Conservation (phyloP, 2,329 filamentous ascomycete species). For the Fusarium zealandicum region DNA sequence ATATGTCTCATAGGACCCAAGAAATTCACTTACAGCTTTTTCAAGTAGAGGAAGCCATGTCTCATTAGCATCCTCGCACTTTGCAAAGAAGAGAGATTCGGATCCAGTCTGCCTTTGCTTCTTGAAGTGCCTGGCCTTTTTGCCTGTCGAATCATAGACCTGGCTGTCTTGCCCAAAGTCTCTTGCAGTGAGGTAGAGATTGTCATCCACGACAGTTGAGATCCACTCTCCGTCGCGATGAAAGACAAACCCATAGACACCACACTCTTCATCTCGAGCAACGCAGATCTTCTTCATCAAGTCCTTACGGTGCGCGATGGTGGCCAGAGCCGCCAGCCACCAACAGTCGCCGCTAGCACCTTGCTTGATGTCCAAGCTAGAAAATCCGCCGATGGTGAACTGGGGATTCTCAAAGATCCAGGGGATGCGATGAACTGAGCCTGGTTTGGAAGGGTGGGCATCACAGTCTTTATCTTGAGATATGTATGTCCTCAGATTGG, state of each 20-base stretch:
- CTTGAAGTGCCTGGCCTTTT: slow-evolving; percentile 67
- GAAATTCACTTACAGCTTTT: slow-evolving; percentile 59
- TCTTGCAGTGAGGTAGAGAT: slow-evolving; percentile 48
- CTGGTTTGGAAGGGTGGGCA: slow-evolving; percentile 35
- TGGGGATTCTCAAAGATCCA: slow-evolving; percentile 53
- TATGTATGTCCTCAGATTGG: slow-evolving; percentile 20
- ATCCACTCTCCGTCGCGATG: slow-evolving; percentile 76
- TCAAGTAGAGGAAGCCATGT: slow-evolving; percentile 78
- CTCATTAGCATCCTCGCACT: slow-evolving; percentile 72
- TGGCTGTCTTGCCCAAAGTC: slow-evolving; percentile 52
- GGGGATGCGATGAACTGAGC: slow-evolving; percentile 53
- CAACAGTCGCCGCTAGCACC: slow-evolving; percentile 71
- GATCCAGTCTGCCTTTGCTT: slow-evolving; percentile 72
- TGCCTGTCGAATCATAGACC: slow-evolving; percentile 50
- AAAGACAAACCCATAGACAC: slow-evolving; percentile 78
- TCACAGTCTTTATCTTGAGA: slow-evolving; percentile 5
- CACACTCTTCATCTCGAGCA: slow-evolving; percentile 69
- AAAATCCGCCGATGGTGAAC: slow-evolving; percentile 51
- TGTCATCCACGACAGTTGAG: slow-evolving; percentile 75
- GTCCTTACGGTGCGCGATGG: slow-evolving; percentile 69
- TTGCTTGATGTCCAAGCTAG: slow-evolving; percentile 53
- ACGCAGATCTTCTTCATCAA: slow-evolving; percentile 74
- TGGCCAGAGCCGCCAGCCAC: slow-evolving; percentile 74
- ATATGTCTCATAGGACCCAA: fast-evolving
- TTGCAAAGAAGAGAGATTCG: slow-evolving; percentile 72